A percentile compares a stretch with the other conserved stretches of the same genome.
Evolutionary conservation across 208 protist species (phyloP).

Genomic region (Trichomonas tenax): DNA sequence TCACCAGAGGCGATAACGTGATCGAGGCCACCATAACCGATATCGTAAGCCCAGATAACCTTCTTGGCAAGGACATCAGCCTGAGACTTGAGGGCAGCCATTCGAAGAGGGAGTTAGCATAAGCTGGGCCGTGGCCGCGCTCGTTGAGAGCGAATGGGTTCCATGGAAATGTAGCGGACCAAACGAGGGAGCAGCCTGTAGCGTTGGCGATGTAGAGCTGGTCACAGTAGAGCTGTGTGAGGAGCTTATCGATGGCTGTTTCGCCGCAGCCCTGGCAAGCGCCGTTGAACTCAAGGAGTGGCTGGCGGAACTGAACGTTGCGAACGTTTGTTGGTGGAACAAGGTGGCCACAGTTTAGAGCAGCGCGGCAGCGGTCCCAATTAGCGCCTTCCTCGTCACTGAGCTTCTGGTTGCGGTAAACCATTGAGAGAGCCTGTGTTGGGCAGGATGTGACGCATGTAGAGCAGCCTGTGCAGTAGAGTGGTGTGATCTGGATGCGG

Average conservation of each 20-base stretch:
- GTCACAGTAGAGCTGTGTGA: conserved; percentile 57
- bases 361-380: background rate
- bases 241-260: conserved; percentile 52
- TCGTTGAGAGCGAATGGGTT: conserved; percentile 45
- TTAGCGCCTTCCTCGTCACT: background rate
- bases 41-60: no score
- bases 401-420: background rate
- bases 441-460: no score
- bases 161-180: conserved; percentile 34
- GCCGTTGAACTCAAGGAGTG: no score
- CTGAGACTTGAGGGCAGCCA: no score
- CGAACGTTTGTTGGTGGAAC: background rate
- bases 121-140: no score
- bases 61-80: no score
- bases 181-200: conserved; percentile 53
- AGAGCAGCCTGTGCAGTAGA: conserved; percentile 57
- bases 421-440: conserved; percentile 40
- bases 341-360: background rate
- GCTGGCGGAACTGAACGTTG: no score
- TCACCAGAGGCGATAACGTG: conserved; percentile 45
- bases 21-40: conserved; percentile 40
- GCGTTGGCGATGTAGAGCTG: no score
- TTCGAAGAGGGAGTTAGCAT: conserved; percentile 52
- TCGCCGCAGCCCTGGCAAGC: conserved; percentile 57
- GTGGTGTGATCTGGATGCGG: conserved; percentile 45